Percentiles rank a stretch among this genome's conserved stretches.
Conservation (phyloP, 495 filamentous ascomycete genomes). For the Podospora didyma region DNA sequence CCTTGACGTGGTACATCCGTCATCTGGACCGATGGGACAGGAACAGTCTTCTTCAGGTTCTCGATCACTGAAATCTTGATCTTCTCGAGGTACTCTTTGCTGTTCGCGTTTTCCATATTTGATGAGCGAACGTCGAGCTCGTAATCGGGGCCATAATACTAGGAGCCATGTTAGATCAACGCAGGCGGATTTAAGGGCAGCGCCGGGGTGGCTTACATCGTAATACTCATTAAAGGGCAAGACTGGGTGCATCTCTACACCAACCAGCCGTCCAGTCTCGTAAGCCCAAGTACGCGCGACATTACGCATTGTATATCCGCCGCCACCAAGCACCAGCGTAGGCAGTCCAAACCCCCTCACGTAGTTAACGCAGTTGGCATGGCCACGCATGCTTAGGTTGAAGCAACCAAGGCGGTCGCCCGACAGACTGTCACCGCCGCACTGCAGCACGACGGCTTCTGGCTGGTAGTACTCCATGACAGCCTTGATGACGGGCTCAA, state of each 20-base stretch:
- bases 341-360: slow-evolving; percentile 91
- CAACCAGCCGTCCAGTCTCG: slow-evolving; percentile 88
- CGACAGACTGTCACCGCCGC: slow-evolving; percentile 90
- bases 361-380: slow-evolving; percentile 95
- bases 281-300: slow-evolving; percentile 96
- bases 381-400: slow-evolving; percentile 95
- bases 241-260: slow-evolving; percentile 68
- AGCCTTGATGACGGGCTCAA: slow-evolving; percentile 86
- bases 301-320: slow-evolving; percentile 98
- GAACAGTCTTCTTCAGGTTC: slow-evolving; percentile 83
- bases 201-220: slow-evolving; percentile 58
- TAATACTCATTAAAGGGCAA: slow-evolving; percentile 99
- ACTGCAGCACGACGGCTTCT: slow-evolving; percentile 93
- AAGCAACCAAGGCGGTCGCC: slow-evolving; percentile 96
- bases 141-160: slow-evolving; percentile 98
- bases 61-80: slow-evolving; percentile 90
- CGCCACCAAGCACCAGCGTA: slow-evolving; percentile 87
- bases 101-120: slow-evolving; percentile 99
- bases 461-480: slow-evolving; percentile 97
- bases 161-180: slow-evolving; percentile 25
- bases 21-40: slow-evolving; percentile 92
- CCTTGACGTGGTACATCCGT: slow-evolving; percentile 83
- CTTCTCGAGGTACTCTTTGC: slow-evolving; percentile 88
- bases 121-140: slow-evolving; percentile 90
- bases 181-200: not conserved